A percentile compares a stretch with the other conserved stretches of the same genome.
These are phyloP conservation scores for Boletus vermiculosoides DNA, from an alignment of 768 basidiomycete genomes.

Conservation along the genomic window DNA sequence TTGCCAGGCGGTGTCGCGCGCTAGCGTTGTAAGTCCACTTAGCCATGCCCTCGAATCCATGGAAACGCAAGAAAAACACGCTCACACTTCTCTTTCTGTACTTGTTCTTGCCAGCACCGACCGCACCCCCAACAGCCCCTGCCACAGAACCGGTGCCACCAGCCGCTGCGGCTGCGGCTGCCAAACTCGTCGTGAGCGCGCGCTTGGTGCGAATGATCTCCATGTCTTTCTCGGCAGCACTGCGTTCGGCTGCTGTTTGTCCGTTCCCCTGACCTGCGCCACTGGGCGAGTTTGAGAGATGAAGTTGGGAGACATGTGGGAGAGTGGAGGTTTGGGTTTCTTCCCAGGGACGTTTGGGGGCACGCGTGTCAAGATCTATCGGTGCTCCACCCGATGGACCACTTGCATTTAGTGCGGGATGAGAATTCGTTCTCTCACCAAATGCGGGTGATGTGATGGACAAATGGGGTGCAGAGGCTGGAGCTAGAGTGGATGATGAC, in stretches of 20 bases:
- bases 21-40: slow-evolving; percentile 42
- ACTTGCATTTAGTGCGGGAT: slow-evolving; percentile 31
- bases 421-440: slow-evolving; percentile 20
- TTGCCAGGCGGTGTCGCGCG: slow-evolving; percentile 84
- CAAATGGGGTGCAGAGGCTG: slow-evolving; percentile 12
- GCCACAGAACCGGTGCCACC: slow-evolving; percentile 37
- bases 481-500: slow-evolving; percentile 13
- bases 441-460: slow-evolving; percentile 22
- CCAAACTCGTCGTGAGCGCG: slow-evolving; percentile 64
- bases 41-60: slow-evolving; percentile 11
- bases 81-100: slow-evolving; percentile 85
- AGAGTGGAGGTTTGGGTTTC: slow-evolving; percentile 38
- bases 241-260: slow-evolving; percentile 42
- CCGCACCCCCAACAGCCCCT: slow-evolving; percentile 22
- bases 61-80: slow-evolving; percentile 16
- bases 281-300: slow-evolving; percentile 19
- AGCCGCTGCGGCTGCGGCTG: slow-evolving; percentile 41
- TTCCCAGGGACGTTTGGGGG: slow-evolving; percentile 81
- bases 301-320: slow-evolving; percentile 26
- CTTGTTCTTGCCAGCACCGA: slow-evolving; percentile 57
- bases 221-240: slow-evolving; percentile 82
- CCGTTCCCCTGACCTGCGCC: slow-evolving; percentile 14
- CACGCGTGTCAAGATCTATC: slow-evolving; percentile 40
- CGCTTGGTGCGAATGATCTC: slow-evolving; percentile 80
- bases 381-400: slow-evolving; percentile 22